Conservation (phyloP, 176 grass and related monocot species). For the Zea luxurians region DNA sequence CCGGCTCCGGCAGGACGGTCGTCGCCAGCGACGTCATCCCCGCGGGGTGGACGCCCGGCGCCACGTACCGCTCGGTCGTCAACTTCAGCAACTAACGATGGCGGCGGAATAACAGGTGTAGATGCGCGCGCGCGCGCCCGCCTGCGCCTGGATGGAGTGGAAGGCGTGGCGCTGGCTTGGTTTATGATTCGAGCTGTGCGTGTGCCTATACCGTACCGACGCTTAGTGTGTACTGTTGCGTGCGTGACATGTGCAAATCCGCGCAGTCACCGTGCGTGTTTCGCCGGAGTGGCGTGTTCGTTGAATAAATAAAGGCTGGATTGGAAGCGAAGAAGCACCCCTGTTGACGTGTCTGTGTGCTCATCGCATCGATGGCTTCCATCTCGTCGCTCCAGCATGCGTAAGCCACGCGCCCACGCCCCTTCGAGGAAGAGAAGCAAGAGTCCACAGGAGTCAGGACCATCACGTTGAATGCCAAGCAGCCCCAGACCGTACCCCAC, state of each 20-base stretch:
- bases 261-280: background rate
- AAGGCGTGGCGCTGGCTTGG: conserved; percentile 19
- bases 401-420: too few species aligned
- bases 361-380: too few species aligned
- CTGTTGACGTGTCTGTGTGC: too few species aligned
- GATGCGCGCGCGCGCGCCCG: background rate
- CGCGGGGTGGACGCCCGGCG: conserved; percentile 45
- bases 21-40: conserved; percentile 54
- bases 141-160: background rate
- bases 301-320: background rate
- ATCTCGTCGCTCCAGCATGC: too few species aligned
- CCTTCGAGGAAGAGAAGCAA: too few species aligned
- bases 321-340: background rate
- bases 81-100: conserved; percentile 45
- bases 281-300: background rate
- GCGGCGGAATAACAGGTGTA: too few species aligned
- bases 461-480: too few species aligned
- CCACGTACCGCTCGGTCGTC: conserved; percentile 53
- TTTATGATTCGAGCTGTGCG: conserved; percentile 47
- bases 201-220: background rate
- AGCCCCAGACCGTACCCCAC: too few species aligned
- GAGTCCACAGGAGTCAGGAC: too few species aligned
- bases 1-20: conserved; percentile 51
- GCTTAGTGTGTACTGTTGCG: too few species aligned
- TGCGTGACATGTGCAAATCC: background rate